Percentiles rank a stretch among this genome's conserved stretches.
Conservation (phyloP, 805 yeast genomes). For the Vanderwaltozyma polyspora region DNA sequence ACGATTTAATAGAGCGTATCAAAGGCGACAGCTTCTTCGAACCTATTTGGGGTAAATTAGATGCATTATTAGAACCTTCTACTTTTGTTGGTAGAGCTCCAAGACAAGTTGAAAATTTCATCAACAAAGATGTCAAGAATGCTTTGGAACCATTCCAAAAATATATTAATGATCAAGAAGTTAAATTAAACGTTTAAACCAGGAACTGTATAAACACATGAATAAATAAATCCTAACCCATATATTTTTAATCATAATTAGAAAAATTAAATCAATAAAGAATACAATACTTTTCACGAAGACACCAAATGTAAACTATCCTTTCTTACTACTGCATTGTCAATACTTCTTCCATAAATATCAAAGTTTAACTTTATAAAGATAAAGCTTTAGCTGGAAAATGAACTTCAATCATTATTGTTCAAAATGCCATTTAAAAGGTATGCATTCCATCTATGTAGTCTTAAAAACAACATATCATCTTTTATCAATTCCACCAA, state of each 20-base stretch:
- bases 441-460: slow-evolving; percentile 56
- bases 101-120: slow-evolving; percentile 90
- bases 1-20: slow-evolving; percentile 86
- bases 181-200: slow-evolving; percentile 62
- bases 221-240: neutral
- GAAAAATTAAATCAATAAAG: no score
- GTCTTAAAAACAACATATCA: slow-evolving; percentile 37
- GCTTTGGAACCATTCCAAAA: slow-evolving; percentile 64
- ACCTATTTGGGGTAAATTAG: slow-evolving; percentile 84
- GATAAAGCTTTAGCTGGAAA: no score
- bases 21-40: slow-evolving; percentile 66
- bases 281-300: no score
- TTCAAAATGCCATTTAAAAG: neutral
- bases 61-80: slow-evolving; percentile 70
- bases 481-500: slow-evolving; percentile 46
- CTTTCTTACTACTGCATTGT: no score
- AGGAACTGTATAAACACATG: neutral
- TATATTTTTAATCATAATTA: neutral
- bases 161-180: slow-evolving; percentile 52
- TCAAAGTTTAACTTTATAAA: no score
- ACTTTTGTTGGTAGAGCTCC: slow-evolving; percentile 99
- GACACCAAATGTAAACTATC: no score
- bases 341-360: no score
- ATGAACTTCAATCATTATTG: no score
- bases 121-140: slow-evolving; percentile 68